Percentiles rank a stretch among this genome's conserved stretches.
Evolutionary conservation across 192 early-diverging fungal genomes (phyloP).

Genomic region (Coemansia sp.): DNA sequence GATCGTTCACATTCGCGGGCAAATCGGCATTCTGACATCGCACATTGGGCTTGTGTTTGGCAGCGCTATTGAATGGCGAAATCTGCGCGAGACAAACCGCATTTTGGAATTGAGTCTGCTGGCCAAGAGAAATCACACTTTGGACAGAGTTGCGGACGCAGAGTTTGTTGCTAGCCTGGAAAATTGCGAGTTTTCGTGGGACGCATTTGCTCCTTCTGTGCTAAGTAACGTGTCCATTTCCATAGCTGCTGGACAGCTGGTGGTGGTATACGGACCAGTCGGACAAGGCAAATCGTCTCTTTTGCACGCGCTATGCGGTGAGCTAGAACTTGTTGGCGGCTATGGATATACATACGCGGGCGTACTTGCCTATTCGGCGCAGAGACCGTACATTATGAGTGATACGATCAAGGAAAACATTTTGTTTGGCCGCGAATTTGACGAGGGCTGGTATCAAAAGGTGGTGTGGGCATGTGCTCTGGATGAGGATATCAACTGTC

Average conservation of each 20-base stretch:
- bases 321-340: conserved; percentile 40
- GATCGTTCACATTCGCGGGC: neutral
- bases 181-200: conserved; percentile 18
- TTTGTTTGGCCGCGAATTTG: conserved; percentile 60
- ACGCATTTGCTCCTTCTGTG: conserved; percentile 5
- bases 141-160: neutral
- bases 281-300: conserved; percentile 65
- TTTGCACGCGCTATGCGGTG: conserved; percentile 59
- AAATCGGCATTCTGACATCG: conserved; percentile 3
- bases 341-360: conserved; percentile 12
- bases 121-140: conserved; percentile 4
- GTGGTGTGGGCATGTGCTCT: conserved; percentile 60
- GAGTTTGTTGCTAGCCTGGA: neutral
- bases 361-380: conserved; percentile 70
- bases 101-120: conserved; percentile 17
- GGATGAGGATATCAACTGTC: conserved; percentile 53
- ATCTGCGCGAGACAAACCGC: conserved; percentile 17
- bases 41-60: conserved; percentile 8
- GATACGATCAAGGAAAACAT: conserved; percentile 66
- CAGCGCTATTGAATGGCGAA: conserved; percentile 12
- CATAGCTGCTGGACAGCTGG: conserved; percentile 55
- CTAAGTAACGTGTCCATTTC: conserved; percentile 53
- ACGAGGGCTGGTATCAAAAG: conserved; percentile 42
- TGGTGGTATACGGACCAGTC: conserved; percentile 57
- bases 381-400: conserved; percentile 79